Base-by-base conservation (phyloP, 345 rosid species). In the Cardamine chenopodiifolia region DNA sequence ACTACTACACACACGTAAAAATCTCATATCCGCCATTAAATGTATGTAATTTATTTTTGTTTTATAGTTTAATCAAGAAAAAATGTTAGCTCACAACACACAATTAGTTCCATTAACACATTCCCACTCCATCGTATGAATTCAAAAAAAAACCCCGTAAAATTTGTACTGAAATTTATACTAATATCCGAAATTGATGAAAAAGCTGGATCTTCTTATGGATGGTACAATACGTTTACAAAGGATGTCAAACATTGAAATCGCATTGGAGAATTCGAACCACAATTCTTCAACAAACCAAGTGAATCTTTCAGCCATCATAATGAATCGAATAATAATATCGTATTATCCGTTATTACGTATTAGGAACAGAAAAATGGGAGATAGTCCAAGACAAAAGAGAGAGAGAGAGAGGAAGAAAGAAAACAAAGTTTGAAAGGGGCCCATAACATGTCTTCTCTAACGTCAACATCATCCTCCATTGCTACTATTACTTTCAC, bases 401-500 rank as follows among this genome's bases (percentile, higher is more conserved):
- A 47, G 52, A 54, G 39, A 52, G 8, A 68, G 42, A 68, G 54
- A 35, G 8, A 60, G 25, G 54, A 58, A 39, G 44, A 58, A 66
- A 65, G 52, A 64, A 39, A 39, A 19, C 54, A 71, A 71, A 62
- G 45, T 37, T 56, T n/a, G 57, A 52, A 65, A 57, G 13, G 73
- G 79, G 48, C 62, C 77, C 77, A 49, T 57, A 65, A 64, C 56
- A 66, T 71, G 80, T 77, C 77, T 55, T 65, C 58, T 73, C 68
- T 77, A 65, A 66, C 34, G 77, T 77, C 76, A 66, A 64, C 68
- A 56, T 71, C 72, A 39, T 65, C 68, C 18, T 71, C 62, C 62
- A 77, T 64, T 58, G 5, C 50, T 55, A 64, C 76, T 77, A 77
- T 77, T 77, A 57, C 62, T 77, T 71, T 77, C 81, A 71, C 76